These are phyloP conservation scores for Daldinia childiae DNA, from an alignment of 495 filamentous ascomycete species.

Conservation along the genomic window DNA sequence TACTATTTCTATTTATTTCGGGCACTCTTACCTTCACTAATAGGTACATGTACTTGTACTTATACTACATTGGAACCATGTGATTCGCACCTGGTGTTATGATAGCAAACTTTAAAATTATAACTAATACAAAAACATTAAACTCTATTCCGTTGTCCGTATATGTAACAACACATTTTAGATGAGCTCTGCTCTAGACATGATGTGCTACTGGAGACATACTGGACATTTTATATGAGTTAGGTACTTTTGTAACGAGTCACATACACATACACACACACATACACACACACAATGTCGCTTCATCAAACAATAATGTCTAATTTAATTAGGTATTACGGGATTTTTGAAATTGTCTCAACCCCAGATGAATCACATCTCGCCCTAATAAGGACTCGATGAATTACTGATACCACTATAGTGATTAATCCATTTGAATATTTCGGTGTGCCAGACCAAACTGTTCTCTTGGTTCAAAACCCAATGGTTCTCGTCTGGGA, in stretches of 20 bases:
- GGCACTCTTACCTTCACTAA: no score
- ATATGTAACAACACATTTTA: background rate
- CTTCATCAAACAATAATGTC: slow-evolving; percentile 40
- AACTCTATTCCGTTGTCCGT: background rate
- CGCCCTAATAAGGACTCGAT: slow-evolving; percentile 43
- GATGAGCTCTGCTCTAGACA: background rate
- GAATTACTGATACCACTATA: slow-evolving; percentile 60
- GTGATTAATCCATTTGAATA: slow-evolving; percentile 80
- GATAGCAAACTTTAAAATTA: background rate
- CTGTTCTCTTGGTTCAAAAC: slow-evolving; percentile 79
- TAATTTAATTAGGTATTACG: slow-evolving; percentile 42
- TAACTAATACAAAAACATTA: slow-evolving; percentile 2
- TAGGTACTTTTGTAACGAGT: background rate
- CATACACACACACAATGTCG: slow-evolving; percentile 19
- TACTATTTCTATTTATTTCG: background rate
- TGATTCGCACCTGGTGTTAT: slow-evolving; percentile 13
- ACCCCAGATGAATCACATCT: slow-evolving; percentile 1
- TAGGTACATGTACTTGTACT: background rate
- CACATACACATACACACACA: slow-evolving; percentile 18
- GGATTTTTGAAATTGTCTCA: slow-evolving; percentile 4
- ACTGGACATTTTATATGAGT: background rate
- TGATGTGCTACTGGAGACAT: no score
- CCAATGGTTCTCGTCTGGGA: slow-evolving; percentile 71
- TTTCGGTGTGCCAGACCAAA: slow-evolving; percentile 76
- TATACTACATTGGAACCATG: background rate